Evolutionary conservation across 805 yeast genomes (phyloP).

Genomic region (Monosporozyma unispora): DNA sequence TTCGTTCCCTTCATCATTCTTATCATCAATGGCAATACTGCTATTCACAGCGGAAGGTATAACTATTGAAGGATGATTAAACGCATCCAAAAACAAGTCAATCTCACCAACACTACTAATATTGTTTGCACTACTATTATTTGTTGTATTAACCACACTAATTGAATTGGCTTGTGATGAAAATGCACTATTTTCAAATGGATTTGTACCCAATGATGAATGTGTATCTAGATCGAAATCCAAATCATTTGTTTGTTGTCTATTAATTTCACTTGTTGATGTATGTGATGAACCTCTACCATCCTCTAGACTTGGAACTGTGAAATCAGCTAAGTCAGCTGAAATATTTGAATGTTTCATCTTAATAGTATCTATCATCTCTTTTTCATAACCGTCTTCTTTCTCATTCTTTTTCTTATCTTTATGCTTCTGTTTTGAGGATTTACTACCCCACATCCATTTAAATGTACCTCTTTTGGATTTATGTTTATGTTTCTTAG

Average conservation of each 20-base stretch:
- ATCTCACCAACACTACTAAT: not conserved
- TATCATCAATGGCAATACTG: not conserved
- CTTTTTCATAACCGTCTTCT: not conserved
- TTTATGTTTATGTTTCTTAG: constrained; percentile 9
- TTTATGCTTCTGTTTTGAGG: constrained; percentile 7
- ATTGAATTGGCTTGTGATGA: not conserved
- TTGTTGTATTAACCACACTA: not conserved
- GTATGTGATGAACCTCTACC: not conserved
- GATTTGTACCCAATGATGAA: not conserved
- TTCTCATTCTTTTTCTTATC: not conserved
- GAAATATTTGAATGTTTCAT: not conserved
- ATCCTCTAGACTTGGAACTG: not conserved
- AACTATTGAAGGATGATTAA: not conserved
- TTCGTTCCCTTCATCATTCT: not conserved
- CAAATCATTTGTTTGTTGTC: not conserved
- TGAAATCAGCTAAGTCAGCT: not conserved
- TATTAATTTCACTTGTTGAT: not conserved
- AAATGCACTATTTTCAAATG: not conserved
- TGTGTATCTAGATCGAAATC: not conserved
- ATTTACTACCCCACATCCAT: constrained; percentile 21
- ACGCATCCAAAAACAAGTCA: not conserved
- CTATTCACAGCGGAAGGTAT: not conserved
- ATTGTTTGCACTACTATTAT: not conserved
- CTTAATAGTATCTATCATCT: not conserved
- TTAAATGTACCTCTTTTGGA: constrained; percentile 16